These are phyloP conservation scores for Lotus japonicus DNA, from an alignment of 306 rosid genomes.

Conservation along the genomic window DNA sequence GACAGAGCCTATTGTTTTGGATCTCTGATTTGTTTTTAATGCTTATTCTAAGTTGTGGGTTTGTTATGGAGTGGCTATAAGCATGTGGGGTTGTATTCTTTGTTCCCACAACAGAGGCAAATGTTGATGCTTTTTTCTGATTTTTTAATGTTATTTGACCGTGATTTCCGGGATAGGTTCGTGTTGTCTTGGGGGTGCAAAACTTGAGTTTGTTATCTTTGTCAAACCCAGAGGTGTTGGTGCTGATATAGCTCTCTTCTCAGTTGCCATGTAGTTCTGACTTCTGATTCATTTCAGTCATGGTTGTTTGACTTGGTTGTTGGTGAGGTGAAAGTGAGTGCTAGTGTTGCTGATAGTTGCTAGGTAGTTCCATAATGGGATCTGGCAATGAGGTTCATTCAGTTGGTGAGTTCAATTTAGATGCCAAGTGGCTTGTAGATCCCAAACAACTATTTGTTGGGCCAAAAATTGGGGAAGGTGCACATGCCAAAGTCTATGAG, in stretches of 20 bases:
- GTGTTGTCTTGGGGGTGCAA: constrained; percentile 29
- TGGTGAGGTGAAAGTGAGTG: constrained; percentile 22
- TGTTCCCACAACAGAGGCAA: constrained; percentile 48
- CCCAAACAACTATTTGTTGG: constrained; percentile 89
- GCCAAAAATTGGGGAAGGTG: constrained; percentile 92
- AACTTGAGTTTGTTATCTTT: constrained; percentile 17
- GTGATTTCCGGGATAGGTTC: constrained; percentile 57
- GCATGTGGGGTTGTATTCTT: constrained; percentile 59
- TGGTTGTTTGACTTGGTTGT: constrained; percentile 1
- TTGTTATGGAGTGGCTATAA: constrained; percentile 44
- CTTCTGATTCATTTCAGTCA: background rate
- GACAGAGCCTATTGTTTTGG: constrained; percentile 38
- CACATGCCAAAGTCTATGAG: constrained; percentile 88
- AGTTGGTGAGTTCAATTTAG: constrained; percentile 57
- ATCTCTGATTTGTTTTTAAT: constrained; percentile 31
- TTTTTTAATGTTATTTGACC: constrained; percentile 28
- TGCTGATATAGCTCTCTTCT: background rate
- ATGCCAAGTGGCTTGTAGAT: constrained; percentile 80
- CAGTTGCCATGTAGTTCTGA: constrained; percentile 3
- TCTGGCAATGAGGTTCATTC: constrained; percentile 86
- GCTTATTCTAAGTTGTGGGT: constrained; percentile 26
- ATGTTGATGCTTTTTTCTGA: constrained; percentile 21
- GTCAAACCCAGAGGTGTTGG: background rate
- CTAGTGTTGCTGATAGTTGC: constrained; percentile 9
- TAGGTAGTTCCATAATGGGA: constrained; percentile 52